These are phyloP conservation scores for Chionographis japonica DNA, from an alignment of 106 monocot species.

Conservation along the genomic window DNA sequence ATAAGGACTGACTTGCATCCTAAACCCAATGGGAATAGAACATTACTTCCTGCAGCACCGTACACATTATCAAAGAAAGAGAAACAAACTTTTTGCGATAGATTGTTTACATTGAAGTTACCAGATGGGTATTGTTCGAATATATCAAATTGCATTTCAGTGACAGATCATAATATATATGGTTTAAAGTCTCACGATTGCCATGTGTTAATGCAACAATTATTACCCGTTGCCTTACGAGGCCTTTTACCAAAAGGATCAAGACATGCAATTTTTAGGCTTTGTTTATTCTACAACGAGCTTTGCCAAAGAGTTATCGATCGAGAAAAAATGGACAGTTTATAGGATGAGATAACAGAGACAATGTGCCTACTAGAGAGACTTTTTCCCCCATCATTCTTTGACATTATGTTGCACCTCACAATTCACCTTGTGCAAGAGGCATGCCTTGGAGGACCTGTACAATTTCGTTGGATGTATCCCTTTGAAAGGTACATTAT, in stretches of 20 bases:
- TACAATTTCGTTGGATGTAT: background rate
- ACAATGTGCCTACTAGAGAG: background rate
- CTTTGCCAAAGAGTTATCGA: too few relatives aligned
- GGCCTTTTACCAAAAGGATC: background rate
- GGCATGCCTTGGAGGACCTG: background rate
- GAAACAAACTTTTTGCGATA: background rate
- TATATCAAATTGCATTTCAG: background rate
- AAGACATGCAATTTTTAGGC: background rate
- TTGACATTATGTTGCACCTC: slow-evolving; percentile 4
- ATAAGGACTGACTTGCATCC: background rate
- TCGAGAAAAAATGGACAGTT: background rate
- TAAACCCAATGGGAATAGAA: background rate
- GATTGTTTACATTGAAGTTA: background rate
- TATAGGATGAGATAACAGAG: background rate
- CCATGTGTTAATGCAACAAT: slow-evolving; percentile 6
- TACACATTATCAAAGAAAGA: background rate
- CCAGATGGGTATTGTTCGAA: slow-evolving; percentile 2
- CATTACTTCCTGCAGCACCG: background rate
- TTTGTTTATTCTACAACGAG: slow-evolving; percentile 3
- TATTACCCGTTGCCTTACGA: too few relatives aligned
- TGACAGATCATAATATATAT: background rate
- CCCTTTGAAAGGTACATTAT: too few relatives aligned
- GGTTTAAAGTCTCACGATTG: background rate
- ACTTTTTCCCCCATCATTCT: background rate
- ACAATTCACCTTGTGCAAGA: background rate